phyloP scores from a whole-genome alignment of 768 basidiomycete species.

The Lactifluus piperatus region DNA sequence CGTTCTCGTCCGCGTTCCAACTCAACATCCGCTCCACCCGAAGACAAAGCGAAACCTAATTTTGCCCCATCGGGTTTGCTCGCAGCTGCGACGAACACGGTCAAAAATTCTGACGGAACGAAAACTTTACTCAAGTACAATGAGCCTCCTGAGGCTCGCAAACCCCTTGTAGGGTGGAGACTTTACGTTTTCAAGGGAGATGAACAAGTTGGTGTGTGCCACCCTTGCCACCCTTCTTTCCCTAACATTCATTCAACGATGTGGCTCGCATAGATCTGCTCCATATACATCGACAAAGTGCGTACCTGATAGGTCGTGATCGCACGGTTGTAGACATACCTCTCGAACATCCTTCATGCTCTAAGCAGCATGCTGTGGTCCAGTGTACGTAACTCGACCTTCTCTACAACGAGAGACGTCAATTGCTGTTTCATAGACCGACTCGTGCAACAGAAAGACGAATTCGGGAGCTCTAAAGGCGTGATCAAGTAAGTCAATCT shows the following conservation, averaged over 20 bases:
- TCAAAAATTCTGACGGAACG: slow-evolving; percentile 64
- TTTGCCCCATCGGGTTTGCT: slow-evolving; percentile 83
- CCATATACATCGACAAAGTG: slow-evolving; percentile 90
- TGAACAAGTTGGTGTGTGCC: slow-evolving; percentile 79
- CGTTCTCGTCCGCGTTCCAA: slow-evolving; percentile 18
- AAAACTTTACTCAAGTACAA: slow-evolving; percentile 91
- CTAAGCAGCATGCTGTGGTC: slow-evolving; percentile 96
- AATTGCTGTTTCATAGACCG: slow-evolving; percentile 44
- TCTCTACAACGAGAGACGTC: background rate
- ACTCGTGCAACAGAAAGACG: slow-evolving; percentile 77
- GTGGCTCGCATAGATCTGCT: slow-evolving; percentile 55
- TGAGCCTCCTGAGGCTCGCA: slow-evolving; percentile 96
- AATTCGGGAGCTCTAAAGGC: slow-evolving; percentile 72
- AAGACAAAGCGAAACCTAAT: slow-evolving; percentile 77
- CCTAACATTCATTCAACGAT: background rate
- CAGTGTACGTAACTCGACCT: slow-evolving; percentile 53
- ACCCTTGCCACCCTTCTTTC: background rate
- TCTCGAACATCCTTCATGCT: slow-evolving; percentile 93
- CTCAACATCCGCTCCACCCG: slow-evolving; percentile 36
- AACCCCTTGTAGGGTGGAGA: slow-evolving; percentile 84
- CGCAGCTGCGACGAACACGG: slow-evolving; percentile 93
- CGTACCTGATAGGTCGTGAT: slow-evolving; percentile 90
- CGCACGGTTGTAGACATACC: slow-evolving; percentile 78
- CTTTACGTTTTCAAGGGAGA: slow-evolving; percentile 95
- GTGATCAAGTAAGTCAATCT: slow-evolving; percentile 62